These are phyloP conservation scores for Naganishia randhawae DNA, from an alignment of 768 basidiomycete species.

Conservation along the genomic window DNA sequence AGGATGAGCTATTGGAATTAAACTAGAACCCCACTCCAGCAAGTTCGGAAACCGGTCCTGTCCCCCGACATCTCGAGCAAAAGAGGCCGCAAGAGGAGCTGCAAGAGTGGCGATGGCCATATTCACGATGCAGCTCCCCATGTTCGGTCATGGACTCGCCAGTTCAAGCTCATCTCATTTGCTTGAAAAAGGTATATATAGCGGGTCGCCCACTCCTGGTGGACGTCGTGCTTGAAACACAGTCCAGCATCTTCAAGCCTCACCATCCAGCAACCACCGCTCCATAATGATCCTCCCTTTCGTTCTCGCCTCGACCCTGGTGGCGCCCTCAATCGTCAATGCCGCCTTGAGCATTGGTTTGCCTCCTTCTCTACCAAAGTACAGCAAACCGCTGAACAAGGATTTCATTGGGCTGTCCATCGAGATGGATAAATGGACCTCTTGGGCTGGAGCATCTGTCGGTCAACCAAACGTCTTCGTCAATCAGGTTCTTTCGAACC, in stretches of 20 bases:
- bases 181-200: conserved; percentile 12
- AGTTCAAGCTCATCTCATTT: too few species aligned
- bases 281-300: conserved; percentile 3
- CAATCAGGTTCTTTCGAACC: conserved; percentile 31
- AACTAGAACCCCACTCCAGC: not conserved
- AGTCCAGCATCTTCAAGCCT: not conserved
- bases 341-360: conserved; percentile 10
- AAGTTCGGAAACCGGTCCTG: conserved; percentile 14
- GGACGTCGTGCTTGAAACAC: not conserved
- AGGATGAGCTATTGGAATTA: too few species aligned
- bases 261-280: not conserved
- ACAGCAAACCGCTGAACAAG: conserved; percentile 22
- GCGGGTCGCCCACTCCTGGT: not conserved
- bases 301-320: conserved; percentile 5
- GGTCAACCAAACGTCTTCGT: conserved; percentile 32
- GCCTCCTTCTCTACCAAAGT: conserved; percentile 10
- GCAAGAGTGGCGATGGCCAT: too few species aligned
- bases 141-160: too few species aligned
- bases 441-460: conserved; percentile 31
- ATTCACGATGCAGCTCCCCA: too few species aligned
- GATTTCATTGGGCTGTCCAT: conserved; percentile 33
- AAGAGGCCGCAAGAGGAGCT: not conserved
- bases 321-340: conserved; percentile 5
- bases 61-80: not conserved
- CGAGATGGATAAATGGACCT: conserved; percentile 35